Evolutionary conservation across 352 stramenopile genomes (phyloP).

Genomic region (Saprolegnia parasitica): DNA sequence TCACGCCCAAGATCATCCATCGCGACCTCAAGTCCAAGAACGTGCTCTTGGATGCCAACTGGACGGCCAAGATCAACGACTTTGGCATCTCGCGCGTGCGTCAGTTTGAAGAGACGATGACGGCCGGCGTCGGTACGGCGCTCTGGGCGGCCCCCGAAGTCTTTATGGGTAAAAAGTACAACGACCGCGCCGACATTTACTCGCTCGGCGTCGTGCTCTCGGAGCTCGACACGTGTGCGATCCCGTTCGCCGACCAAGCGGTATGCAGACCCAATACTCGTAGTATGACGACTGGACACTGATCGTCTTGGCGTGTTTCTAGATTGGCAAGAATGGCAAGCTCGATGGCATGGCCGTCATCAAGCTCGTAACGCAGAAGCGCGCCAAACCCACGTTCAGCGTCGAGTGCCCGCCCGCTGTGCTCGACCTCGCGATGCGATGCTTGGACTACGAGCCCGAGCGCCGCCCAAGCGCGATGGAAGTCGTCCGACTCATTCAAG

Average conservation of each 20-base stretch:
- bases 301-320: too few relatives aligned
- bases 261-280: too few relatives aligned
- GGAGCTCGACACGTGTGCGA: slow-evolving; percentile 67
- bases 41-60: slow-evolving; percentile 60
- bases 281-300: too few relatives aligned
- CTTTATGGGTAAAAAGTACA: slow-evolving; percentile 83
- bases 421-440: slow-evolving; percentile 38
- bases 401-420: slow-evolving; percentile 41
- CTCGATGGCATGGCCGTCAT: slow-evolving; percentile 84
- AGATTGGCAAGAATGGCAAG: slow-evolving; percentile 64
- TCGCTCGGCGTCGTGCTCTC: slow-evolving; percentile 79
- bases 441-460: slow-evolving; percentile 38
- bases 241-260: slow-evolving; percentile 76
- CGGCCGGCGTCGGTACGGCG: slow-evolving; percentile 15
- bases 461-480: slow-evolving; percentile 46
- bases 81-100: slow-evolving; percentile 74
- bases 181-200: slow-evolving; percentile 81
- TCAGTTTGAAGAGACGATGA: slow-evolving; percentile 54
- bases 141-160: slow-evolving; percentile 82
- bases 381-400: slow-evolving; percentile 41
- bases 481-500: too few relatives aligned
- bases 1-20: slow-evolving; percentile 76
- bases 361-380: slow-evolving; percentile 68
- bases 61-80: slow-evolving; percentile 67
- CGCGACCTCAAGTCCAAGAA: slow-evolving; percentile 79